Base-by-base conservation (phyloP, 345 rosid species). In the Isatis tinctoria region DNA sequence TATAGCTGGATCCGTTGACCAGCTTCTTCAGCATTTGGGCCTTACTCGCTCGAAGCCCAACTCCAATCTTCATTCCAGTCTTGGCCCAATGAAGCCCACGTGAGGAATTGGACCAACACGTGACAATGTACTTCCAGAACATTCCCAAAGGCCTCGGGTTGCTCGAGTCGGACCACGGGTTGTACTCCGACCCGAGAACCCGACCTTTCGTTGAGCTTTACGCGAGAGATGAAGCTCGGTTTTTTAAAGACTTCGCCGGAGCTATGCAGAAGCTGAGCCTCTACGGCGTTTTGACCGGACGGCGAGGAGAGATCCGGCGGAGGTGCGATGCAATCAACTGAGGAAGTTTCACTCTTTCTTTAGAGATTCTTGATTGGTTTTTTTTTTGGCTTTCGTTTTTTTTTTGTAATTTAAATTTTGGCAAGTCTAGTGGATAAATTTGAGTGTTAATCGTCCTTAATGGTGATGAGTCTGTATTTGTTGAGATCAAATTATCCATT, bases 41-140 rank as follows among this genome's bases (percentile, higher is more conserved):
- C n/a, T n/a, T n/a, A n/a, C n/a, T n/a, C n/a, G n/a, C n/a, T n/a
- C n/a, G n/a, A n/a, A n/a, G n/a, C n/a, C n/a, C n/a, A n/a, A n/a
- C n/a, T n/a, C n/a, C n/a, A n/a, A n/a, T n/a, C n/a, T n/a, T n/a
- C n/a, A n/a, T n/a, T n/a, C n/a, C n/a, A n/a, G n/a, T n/a, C n/a
- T n/a, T n/a, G n/a, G n/a, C n/a, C n/a, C n/a, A n/a, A n/a, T n/a
- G n/a, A n/a, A n/a, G n/a, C n/a, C n/a, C n/a, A n/a, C n/a, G n/a
- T n/a, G n/a, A n/a, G n/a, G n/a, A n/a, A n/a, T n/a, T n/a, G n/a
- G n/a, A n/a, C n/a, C n/a, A n/a, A n/a, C n/a, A n/a, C n/a, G n/a
- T n/a, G n/a, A n/a, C n/a, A n/a, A n/a, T n/a, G n/a, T 85, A 80
- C 20, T 85, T 41, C 75, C 57, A 63, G 81, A 85, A 83, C 65